Evolutionary conservation across 352 stramenopile genomes (phyloP), one percentile per base, ranked within the genome.

Genomic region (Globisporangium abappressorium): DNA sequence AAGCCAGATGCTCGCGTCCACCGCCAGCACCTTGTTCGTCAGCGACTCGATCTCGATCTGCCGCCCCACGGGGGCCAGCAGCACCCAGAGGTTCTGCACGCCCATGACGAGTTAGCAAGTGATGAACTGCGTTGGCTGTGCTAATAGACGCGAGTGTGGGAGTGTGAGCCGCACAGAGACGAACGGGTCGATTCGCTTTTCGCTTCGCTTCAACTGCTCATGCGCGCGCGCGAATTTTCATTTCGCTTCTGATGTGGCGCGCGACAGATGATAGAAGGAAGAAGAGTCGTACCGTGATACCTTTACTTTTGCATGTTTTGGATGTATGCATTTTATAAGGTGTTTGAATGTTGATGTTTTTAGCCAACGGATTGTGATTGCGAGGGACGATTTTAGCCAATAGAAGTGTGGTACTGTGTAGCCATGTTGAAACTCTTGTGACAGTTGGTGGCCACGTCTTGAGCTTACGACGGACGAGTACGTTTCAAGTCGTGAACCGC

Each of bases 1-100:
- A 64, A 99, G 81, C 98, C 98, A 99, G 76, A 99, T 99, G 73
- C 92, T 99, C 12, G 97, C 97, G 78, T 99, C 98, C 51, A 99
- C 97, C 1, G 98, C 98, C 41, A 99, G 82, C 22, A 96, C 96
- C 74, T 98, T 78, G 14, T 94, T 87, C 57, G 90, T 85, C n/a
- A 99, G 82, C 43, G 97, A 99, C 89, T 99, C 97, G 60, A 99
- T 98, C 74, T 97, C 98, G 54, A 99, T 92, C 71, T 98, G 92
- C 57, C 97, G 91, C 18, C 97, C 97, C 58, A 98, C 92, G 0
- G 98, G 97, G 64, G 97, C 88, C 46, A 99, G 81, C 56, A 99
- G 78, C 62, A 96, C 80, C 98, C 98, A 99, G 56, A 99, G 84
- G 71, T 98, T 98, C 74, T 99, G 95, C 20, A 99, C 98, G 46